phyloP scores from a whole-genome alignment of 495 filamentous ascomycete genomes.

The Choiromyces venosus region DNA sequence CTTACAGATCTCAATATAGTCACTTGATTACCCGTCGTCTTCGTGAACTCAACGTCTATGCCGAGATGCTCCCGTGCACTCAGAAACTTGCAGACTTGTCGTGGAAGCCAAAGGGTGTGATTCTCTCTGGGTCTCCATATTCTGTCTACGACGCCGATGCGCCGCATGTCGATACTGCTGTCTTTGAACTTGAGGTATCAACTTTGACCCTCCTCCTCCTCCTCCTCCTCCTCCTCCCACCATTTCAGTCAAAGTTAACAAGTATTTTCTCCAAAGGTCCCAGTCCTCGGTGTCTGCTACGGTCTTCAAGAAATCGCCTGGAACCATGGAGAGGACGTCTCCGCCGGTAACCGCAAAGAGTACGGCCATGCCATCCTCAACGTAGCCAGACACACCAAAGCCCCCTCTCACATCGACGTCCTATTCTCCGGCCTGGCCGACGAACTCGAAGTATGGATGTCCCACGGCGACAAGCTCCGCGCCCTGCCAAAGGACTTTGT shows the following conservation, averaged over 20 bases:
- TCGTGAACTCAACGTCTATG: slow-evolving; percentile 75
- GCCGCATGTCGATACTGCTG: slow-evolving; percentile 70
- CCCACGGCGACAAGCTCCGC: slow-evolving; percentile 76
- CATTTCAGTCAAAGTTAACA: neutral
- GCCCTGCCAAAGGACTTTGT: slow-evolving; percentile 65
- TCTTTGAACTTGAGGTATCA: slow-evolving; percentile 63
- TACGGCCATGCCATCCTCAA: slow-evolving; percentile 63
- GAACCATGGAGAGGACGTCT: slow-evolving; percentile 64
- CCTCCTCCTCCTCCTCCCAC: neutral
- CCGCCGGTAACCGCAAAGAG: slow-evolving; percentile 64
- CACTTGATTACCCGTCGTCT: slow-evolving; percentile 74
- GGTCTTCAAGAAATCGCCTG: slow-evolving; percentile 79
- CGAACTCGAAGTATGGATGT: slow-evolving; percentile 73
- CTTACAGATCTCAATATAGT: slow-evolving; percentile 53
- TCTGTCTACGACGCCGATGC: slow-evolving; percentile 67
- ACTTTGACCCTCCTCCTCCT: neutral
- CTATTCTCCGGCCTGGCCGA: slow-evolving; percentile 68
- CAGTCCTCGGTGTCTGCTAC: slow-evolving; percentile 75
- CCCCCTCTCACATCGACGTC: slow-evolving; percentile 57
- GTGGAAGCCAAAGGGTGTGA: slow-evolving; percentile 77
- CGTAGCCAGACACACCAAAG: slow-evolving; percentile 49
- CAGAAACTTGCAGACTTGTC: slow-evolving; percentile 70
- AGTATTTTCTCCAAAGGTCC: slow-evolving; percentile 44
- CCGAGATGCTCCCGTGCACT: slow-evolving; percentile 90
- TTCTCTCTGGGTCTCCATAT: slow-evolving; percentile 71